Percentiles rank a stretch among this genome's conserved stretches.
Evolutionary conservation across 1,284 basidiomycete species (phyloP).

Genomic region (Cryptococcus hybrid): DNA sequence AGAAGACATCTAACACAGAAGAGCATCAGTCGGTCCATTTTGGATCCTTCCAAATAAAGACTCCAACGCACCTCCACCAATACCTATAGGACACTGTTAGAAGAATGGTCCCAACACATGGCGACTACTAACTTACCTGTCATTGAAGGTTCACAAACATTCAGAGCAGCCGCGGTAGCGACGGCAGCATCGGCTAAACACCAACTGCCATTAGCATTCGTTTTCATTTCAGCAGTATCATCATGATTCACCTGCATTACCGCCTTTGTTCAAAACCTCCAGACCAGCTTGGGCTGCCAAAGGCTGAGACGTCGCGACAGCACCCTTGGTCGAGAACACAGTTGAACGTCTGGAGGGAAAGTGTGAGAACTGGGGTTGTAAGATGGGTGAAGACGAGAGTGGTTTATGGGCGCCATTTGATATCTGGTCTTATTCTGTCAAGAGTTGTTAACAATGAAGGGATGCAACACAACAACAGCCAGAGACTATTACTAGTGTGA

Average conservation of each 20-base stretch:
- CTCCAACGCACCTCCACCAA: constrained; percentile 39
- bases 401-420: constrained; percentile 41
- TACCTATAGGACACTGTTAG: constrained; percentile 29
- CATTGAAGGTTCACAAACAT: constrained; percentile 67
- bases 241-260: constrained; percentile 66
- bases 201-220: not conserved
- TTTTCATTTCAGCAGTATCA: not conserved
- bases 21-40: too few relatives aligned
- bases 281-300: constrained; percentile 84
- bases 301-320: constrained; percentile 87
- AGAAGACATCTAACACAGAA: constrained; percentile 71
- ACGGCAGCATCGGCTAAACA: constrained; percentile 66
- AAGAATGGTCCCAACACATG: too few relatives aligned
- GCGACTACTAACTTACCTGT: too few relatives aligned
- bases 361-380: constrained; percentile 42
- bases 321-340: constrained; percentile 62
- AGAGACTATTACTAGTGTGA: too few relatives aligned
- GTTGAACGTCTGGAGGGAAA: constrained; percentile 44
- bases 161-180: constrained; percentile 81
- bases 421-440: too few relatives aligned
- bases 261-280: constrained; percentile 82
- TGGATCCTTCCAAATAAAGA: not conserved
- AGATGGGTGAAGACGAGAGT: constrained; percentile 37
- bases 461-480: not conserved
- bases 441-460: not conserved